Evolutionary conservation across 257 asterid genomes (phyloP).

Genomic region (Agastache rugosa): DNA sequence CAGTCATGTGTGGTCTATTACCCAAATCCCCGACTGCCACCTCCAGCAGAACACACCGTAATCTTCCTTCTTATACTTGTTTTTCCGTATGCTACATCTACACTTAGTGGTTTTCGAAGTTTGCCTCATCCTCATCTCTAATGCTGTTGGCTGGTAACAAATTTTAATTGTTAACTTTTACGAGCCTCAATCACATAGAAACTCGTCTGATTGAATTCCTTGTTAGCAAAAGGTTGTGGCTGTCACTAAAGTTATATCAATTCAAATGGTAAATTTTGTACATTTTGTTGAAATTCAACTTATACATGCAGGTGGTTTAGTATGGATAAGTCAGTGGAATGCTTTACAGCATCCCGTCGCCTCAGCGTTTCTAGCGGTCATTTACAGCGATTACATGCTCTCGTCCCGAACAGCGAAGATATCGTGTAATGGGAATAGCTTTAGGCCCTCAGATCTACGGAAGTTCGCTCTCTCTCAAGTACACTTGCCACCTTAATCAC

Average conservation of each 20-base stretch:
- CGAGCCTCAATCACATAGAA: not conserved
- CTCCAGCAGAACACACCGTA: conserved; percentile 76
- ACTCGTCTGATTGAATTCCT: not conserved
- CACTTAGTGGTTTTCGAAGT: not conserved
- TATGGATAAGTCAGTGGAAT: conserved; percentile 89
- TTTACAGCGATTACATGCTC: conserved; percentile 93
- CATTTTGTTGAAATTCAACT: conserved; percentile 29
- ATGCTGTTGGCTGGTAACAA: not conserved
- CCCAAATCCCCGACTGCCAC: conserved; percentile 96
- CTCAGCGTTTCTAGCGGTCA: conserved; percentile 78
- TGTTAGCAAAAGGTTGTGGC: not conserved
- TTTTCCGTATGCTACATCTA: conserved; percentile 4
- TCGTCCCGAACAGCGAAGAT: conserved; percentile 73
- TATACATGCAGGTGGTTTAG: conserved; percentile 71
- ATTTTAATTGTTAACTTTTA: not conserved
- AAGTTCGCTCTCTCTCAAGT: conserved; percentile 90
- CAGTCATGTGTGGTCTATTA: conserved; percentile 94
- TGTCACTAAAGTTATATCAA: not conserved
- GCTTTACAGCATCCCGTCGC: conserved; percentile 96
- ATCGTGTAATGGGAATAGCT: conserved; percentile 61
- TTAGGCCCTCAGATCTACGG: conserved; percentile 78
- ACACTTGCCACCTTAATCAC: not conserved
- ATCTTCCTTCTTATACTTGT: conserved; percentile 24
- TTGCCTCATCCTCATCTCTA: not conserved
- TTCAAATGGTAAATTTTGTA: no score